Base-by-base conservation (phyloP, 225 moss, liverwort and hornwort species). In the Straminergon stramineum region DNA sequence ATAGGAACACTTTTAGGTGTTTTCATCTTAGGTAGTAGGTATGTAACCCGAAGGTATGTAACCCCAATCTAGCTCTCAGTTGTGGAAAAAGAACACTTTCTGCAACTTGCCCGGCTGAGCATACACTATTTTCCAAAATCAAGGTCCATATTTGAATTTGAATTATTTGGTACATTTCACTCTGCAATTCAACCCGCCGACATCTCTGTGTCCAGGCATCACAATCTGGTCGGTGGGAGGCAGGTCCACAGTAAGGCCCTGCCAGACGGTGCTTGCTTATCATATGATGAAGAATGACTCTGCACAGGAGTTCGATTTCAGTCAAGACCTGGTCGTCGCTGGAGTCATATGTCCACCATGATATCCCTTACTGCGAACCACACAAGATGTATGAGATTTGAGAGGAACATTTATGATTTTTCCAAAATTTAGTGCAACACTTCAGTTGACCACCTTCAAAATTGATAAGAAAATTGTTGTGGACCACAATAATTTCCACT, bases 1-100 rank as follows among this genome's bases (percentile, higher is more conserved):
- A 32, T 1, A 75, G 12, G 4, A 2, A 32, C 12, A 0, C 0
- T 51, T 51, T 52, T 34, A 34, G 32, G 7, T 34, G 2, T 20
- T 52, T 34, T 52, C 13, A 51, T 51, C 30, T 75, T 32, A 32
- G 9, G 48, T 48, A 48, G 48, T 48, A 48, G 48, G 48, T 39
- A 80, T 27, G 58, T 18, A 12, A 58, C n/a, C 17, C n/a, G 2
- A 58, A 58, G 13, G 80, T n/a, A n/a, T n/a, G n/a, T 18, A 39
- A 11, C 13, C 60, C 60, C 28, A 18, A 80, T 27, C 27, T 80
- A 39, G 7, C 12, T 7, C 58, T 15, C 79, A 69, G 17, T 32
- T 81, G 62, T 67, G 67, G 35, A 11, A 18, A 21, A 55, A 26
- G 26, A n/a, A 60, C 39, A 11, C 16, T 28, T 17, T 55, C 57